These are phyloP conservation scores for Moringa oleifera DNA, from an alignment of 345 rosid species.

Conservation along the genomic window DNA sequence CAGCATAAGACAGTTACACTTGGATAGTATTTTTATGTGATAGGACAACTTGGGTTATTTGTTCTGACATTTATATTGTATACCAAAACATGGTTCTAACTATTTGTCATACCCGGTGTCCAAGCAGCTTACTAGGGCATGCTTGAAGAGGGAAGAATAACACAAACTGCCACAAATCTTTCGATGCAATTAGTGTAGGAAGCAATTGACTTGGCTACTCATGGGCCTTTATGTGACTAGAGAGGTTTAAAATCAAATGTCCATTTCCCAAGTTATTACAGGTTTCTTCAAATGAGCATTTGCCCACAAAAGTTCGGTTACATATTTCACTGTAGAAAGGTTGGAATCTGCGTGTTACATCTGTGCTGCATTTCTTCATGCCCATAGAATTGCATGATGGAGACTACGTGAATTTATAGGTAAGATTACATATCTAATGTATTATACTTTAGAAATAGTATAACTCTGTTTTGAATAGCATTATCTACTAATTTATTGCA, in stretches of 20 bases:
- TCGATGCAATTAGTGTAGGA: conserved; percentile 93
- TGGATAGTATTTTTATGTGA: too few relatives aligned
- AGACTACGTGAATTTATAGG: conserved; percentile 84
- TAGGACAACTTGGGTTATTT: too few relatives aligned
- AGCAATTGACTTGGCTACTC: conserved; percentile 64
- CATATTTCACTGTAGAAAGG: conserved; percentile 82
- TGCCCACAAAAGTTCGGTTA: conserved; percentile 62
- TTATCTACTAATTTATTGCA: too few relatives aligned
- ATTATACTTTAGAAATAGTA: too few relatives aligned
- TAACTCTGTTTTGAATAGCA: too few relatives aligned
- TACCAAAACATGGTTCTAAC: too few relatives aligned
- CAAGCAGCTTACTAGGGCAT: conserved; percentile 95
- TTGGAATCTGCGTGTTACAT: conserved; percentile 81
- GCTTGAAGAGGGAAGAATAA: conserved; percentile 95
- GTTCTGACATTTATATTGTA: too few relatives aligned
- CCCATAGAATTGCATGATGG: conserved; percentile 75
- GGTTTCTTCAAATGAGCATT: conserved; percentile 53
- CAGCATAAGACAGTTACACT: too few relatives aligned
- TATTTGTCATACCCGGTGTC: conserved; percentile 57
- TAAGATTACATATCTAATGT: too few relatives aligned
- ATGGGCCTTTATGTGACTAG: conserved; percentile 77
- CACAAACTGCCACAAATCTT: conserved; percentile 57
- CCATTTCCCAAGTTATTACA: conserved; percentile 68
- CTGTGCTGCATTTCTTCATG: conserved; percentile 97
- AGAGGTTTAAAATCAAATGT: conserved; percentile 66